Percentiles rank a stretch among this genome's conserved stretches.
Evolutionary conservation across 2,329 filamentous ascomycete species (phyloP).

Genomic region (Pseudogymnoascus sp.): DNA sequence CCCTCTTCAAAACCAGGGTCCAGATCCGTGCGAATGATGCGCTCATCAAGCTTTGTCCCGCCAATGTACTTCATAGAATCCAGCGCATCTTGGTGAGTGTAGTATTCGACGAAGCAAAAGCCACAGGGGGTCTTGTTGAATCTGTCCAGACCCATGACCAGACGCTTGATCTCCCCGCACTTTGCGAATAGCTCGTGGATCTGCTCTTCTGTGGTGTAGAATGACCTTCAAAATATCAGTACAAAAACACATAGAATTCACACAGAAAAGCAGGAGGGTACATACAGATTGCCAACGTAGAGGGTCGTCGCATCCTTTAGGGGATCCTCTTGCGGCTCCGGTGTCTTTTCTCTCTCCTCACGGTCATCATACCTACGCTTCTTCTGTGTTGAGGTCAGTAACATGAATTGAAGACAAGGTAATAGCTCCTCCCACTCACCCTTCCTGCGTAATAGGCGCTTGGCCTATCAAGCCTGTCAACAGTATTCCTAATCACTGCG

Average conservation of each 20-base stretch:
- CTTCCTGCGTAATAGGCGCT: slow-evolving; percentile 87
- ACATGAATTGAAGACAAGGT: slow-evolving; percentile 9
- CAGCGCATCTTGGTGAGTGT: slow-evolving; percentile 91
- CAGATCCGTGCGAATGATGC: slow-evolving; percentile 88
- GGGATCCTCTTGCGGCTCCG: slow-evolving; percentile 59
- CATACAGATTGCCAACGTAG: slow-evolving; percentile 89
- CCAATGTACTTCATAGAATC: slow-evolving; percentile 99
- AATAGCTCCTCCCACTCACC: slow-evolving; percentile 41
- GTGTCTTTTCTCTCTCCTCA: slow-evolving; percentile 36
- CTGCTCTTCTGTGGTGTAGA: slow-evolving; percentile 98
- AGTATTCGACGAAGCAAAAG: slow-evolving; percentile 99
- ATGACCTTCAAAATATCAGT: slow-evolving; percentile 51
- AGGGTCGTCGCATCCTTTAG: slow-evolving; percentile 84
- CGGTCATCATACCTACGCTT: slow-evolving; percentile 47
- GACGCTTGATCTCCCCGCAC: slow-evolving; percentile 94
- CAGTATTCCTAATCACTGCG: slow-evolving; percentile 51
- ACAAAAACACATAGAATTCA: background rate
- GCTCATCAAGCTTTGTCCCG: slow-evolving; percentile 94
- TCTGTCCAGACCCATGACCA: slow-evolving; percentile 95
- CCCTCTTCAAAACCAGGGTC: slow-evolving; percentile 96
- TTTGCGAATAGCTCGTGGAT: slow-evolving; percentile 96
- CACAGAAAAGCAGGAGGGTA: slow-evolving; percentile 27
- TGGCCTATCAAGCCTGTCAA: slow-evolving; percentile 86
- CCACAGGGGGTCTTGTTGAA: slow-evolving; percentile 97
- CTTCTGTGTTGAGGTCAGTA: slow-evolving; percentile 39